These are phyloP conservation scores for Phytophthora hibernalis DNA, from an alignment of 352 stramenopile genomes.

Conservation along the genomic window DNA sequence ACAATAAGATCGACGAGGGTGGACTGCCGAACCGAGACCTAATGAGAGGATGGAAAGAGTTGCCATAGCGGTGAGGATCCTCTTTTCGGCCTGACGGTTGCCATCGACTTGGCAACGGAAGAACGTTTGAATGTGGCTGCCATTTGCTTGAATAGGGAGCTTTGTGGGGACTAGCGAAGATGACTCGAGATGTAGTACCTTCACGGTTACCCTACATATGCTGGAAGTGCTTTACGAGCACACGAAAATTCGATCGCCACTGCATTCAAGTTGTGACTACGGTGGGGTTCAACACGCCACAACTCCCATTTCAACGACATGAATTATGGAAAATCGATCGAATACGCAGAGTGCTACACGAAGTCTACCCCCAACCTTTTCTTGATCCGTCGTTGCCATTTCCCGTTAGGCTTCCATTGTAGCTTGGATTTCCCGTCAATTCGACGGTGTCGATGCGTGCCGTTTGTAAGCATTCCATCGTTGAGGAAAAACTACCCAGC, in stretches of 20 bases:
- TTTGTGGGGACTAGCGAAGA: not conserved
- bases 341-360: not conserved
- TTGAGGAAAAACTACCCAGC: no score
- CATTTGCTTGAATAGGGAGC: not conserved
- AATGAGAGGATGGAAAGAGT: not conserved
- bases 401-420: no score
- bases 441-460: no score
- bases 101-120: not conserved
- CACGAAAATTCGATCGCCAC: not conserved
- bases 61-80: not conserved
- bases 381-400: no score
- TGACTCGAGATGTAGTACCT: not conserved
- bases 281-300: not conserved
- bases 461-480: no score
- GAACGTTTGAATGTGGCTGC: slow-evolving; percentile 1
- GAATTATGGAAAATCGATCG: not conserved
- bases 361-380: no score
- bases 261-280: not conserved
- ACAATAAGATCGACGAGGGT: slow-evolving; percentile 22
- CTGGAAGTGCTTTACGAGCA: not conserved
- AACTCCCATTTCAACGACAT: not conserved
- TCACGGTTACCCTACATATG: not conserved
- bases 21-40: not conserved
- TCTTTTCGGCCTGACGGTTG: not conserved
- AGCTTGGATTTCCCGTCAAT: no score